These are phyloP conservation scores for Bryoerythrophyllum caledonicum DNA, from an alignment of 225 moss, liverwort and hornwort species.

Conservation along the genomic window DNA sequence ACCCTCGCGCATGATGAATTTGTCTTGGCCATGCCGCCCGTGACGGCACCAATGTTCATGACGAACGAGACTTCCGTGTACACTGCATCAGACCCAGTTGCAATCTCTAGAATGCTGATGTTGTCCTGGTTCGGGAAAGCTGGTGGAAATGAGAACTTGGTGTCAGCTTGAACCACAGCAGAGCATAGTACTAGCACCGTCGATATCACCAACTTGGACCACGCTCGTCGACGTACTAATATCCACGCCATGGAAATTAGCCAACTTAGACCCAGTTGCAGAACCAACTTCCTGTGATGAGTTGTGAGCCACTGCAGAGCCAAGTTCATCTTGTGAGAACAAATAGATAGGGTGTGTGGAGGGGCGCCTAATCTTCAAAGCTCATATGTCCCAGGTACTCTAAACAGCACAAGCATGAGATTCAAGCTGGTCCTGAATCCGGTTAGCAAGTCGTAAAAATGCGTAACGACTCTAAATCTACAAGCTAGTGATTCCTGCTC, in stretches of 20 bases:
- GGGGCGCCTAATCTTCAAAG: too few species aligned
- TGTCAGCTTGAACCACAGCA: not conserved
- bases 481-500: too few species aligned
- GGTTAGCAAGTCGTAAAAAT: too few species aligned
- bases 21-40: not conserved
- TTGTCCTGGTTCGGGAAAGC: not conserved
- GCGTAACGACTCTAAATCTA: too few species aligned
- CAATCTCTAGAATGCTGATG: not conserved
- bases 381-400: too few species aligned
- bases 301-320: too few species aligned
- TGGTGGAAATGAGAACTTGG: not conserved
- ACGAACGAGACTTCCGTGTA: not conserved
- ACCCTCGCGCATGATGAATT: not conserved
- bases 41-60: not conserved
- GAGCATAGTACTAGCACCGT: not conserved
- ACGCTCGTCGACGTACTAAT: not conserved
- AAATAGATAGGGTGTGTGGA: too few species aligned
- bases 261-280: too few species aligned
- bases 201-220: not conserved
- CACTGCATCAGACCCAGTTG: not conserved
- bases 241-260: not conserved
- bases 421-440: too few species aligned
- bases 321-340: too few species aligned
- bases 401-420: too few species aligned
- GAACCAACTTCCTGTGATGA: too few species aligned